Evolutionary conservation across 495 filamentous ascomycete genomes (phyloP).

Genomic region (Clohesyomyces aquaticus): DNA sequence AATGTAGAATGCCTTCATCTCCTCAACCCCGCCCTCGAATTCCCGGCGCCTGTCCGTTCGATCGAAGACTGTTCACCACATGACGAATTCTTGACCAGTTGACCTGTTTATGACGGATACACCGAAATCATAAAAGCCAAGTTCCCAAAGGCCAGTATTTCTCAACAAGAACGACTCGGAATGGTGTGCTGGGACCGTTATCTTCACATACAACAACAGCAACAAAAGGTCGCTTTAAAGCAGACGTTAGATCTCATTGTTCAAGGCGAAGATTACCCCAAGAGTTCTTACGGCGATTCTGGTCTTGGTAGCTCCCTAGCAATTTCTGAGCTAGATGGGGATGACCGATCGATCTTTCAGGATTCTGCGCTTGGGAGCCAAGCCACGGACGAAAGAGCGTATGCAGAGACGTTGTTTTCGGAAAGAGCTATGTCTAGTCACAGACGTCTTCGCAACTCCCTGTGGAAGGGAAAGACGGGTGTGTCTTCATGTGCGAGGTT

Average conservation of each 20-base stretch:
- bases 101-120: background rate
- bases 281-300: background rate
- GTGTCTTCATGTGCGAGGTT: background rate
- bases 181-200: background rate
- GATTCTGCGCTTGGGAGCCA: background rate
- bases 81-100: background rate
- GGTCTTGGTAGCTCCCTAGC: background rate
- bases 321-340: background rate
- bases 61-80: background rate
- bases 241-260: background rate
- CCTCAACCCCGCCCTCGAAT: background rate
- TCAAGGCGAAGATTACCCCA: background rate
- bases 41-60: background rate
- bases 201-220: background rate
- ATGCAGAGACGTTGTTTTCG: background rate
- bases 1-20: background rate
- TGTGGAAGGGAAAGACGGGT: background rate
- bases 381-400: background rate
- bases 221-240: background rate
- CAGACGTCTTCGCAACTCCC: background rate
- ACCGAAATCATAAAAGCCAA: background rate
- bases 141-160: background rate
- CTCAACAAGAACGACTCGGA: background rate
- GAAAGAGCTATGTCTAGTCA: background rate
- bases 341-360: background rate